Conservation (phyloP, 345 rosid genomes). For the Conringia planisiliqua region DNA sequence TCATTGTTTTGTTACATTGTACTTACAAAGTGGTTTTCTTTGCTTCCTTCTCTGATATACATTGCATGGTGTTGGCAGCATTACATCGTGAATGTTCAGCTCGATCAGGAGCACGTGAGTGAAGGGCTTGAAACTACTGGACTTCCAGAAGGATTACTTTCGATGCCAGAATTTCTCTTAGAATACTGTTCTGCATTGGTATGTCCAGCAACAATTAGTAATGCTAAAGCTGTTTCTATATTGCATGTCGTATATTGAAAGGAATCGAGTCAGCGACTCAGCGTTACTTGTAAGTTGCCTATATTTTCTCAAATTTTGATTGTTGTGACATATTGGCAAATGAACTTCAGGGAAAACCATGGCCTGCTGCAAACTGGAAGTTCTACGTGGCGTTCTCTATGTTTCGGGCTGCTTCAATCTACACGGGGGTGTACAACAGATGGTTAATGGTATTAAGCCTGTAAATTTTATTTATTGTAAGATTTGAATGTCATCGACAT, state of each 20-base stretch:
- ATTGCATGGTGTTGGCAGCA: slow-evolving; percentile 48
- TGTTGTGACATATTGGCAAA: slow-evolving; percentile 6
- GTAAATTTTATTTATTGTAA: neutral
- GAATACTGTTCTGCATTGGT: slow-evolving; percentile 82
- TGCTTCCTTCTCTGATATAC: slow-evolving; percentile 15
- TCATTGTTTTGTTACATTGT: neutral
- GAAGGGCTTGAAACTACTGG: slow-evolving; percentile 66
- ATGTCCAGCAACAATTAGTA: slow-evolving; percentile 27
- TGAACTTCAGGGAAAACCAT: slow-evolving; percentile 62
- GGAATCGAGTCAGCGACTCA: neutral
- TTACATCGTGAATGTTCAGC: slow-evolving; percentile 43
- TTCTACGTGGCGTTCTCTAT: slow-evolving; percentile 85
- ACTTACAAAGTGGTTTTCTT: neutral
- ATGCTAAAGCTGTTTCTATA: neutral
- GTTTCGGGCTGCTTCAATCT: slow-evolving; percentile 88
- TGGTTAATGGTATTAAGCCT: slow-evolving; percentile 69
- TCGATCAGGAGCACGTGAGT: slow-evolving; percentile 30
- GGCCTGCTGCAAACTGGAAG: slow-evolving; percentile 92
- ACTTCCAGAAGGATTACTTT: slow-evolving; percentile 80
- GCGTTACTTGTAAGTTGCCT: neutral
- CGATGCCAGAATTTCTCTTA: slow-evolving; percentile 72
- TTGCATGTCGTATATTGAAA: neutral
- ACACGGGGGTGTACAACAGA: slow-evolving; percentile 71
- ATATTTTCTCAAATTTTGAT: neutral
- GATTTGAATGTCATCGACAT: neutral